Evolutionary conservation across 441 rosid species (phyloP).

Genomic region (Populus trichocarpa): DNA sequence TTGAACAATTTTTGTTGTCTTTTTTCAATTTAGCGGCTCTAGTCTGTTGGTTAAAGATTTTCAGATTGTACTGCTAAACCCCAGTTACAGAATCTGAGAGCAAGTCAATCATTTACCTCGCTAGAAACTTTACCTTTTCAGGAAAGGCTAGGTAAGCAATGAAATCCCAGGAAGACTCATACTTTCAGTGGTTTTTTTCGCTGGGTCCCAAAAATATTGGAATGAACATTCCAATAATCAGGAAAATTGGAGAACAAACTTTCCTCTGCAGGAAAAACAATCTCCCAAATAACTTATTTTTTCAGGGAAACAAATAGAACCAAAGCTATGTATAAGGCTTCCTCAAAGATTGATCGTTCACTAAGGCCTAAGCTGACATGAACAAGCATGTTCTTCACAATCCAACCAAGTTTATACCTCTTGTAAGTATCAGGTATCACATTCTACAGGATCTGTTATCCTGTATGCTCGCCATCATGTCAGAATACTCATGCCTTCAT

Average conservation of each 20-base stretch:
- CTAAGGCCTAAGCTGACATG: not conserved
- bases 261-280: not conserved
- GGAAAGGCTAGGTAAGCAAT: not conserved
- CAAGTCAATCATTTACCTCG: not conserved
- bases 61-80: not conserved
- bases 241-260: not conserved
- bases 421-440: not conserved
- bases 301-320: not conserved
- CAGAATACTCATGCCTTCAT: not conserved
- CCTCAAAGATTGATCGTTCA: not conserved
- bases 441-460: not conserved
- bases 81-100: not conserved
- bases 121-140: not conserved
- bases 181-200: not conserved
- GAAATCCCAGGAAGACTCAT: not conserved
- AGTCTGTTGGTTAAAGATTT: not conserved
- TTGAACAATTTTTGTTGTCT: not conserved
- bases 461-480: not conserved
- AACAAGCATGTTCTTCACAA: not conserved
- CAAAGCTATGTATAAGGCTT: not conserved
- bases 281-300: not conserved
- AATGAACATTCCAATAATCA: not conserved
- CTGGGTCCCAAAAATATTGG: not conserved
- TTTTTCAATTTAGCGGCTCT: not conserved
- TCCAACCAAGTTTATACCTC: not conserved